Percentiles rank a stretch among this genome's conserved stretches.
Evolutionary conservation across 148 eudicot species (phyloP).

Genomic region (Silene conica): DNA sequence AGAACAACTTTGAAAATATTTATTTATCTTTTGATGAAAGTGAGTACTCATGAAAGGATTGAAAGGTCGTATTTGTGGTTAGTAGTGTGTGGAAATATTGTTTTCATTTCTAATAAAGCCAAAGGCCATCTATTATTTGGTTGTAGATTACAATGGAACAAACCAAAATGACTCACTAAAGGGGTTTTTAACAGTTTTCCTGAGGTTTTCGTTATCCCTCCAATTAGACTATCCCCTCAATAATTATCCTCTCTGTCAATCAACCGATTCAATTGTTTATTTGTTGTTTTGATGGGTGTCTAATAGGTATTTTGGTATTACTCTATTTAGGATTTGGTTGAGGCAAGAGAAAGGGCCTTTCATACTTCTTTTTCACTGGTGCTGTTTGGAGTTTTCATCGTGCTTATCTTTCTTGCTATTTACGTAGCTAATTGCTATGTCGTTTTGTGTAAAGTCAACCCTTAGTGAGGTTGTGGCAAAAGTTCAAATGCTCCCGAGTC

Average conservation of each 20-base stretch:
- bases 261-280: not conserved
- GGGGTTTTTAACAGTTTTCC: too few species aligned
- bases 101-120: not conserved
- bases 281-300: slow-evolving; percentile 1
- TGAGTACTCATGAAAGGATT: too few species aligned
- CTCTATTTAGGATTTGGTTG: not conserved
- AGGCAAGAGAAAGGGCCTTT: too few species aligned
- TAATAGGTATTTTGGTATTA: not conserved
- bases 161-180: not conserved
- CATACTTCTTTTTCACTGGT: not conserved
- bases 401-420: not conserved
- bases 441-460: not conserved
- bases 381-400: not conserved
- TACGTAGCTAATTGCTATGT: not conserved
- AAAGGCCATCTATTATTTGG: not conserved
- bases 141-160: not conserved
- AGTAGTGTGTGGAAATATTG: not conserved
- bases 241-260: too few species aligned
- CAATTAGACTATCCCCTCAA: too few species aligned
- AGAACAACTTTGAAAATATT: not conserved
- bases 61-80: too few species aligned
- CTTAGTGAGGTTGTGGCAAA: not conserved
- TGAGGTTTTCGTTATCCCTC: too few species aligned
- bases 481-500: not conserved
- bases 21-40: too few species aligned